These are phyloP conservation scores for Dendrobium chrysotoxum DNA, from an alignment of 106 monocot genomes.

Conservation along the genomic window DNA sequence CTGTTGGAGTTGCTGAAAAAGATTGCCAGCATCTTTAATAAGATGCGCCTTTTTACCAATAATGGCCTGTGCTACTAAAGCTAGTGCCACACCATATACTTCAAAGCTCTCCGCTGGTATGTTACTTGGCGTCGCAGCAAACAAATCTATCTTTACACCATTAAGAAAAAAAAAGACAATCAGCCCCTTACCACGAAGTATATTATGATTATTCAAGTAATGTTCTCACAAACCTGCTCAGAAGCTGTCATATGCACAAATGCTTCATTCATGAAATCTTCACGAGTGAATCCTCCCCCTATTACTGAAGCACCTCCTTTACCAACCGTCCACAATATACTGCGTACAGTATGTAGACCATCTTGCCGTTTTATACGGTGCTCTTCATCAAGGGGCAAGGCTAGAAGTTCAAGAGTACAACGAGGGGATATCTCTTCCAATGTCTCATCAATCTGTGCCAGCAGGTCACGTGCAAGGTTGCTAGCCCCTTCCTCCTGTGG, in stretches of 20 bases:
- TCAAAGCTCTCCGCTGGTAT: conserved; percentile 86
- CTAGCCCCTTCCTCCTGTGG: conserved; percentile 91
- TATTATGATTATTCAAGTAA: background rate
- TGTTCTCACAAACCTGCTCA: conserved; percentile 56
- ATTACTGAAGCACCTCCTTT: conserved; percentile 62
- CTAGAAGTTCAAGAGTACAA: conserved; percentile 78
- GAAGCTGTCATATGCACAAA: conserved; percentile 73
- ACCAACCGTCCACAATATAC: conserved; percentile 86
- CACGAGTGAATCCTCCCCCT: conserved; percentile 85
- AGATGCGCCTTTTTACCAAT: conserved; percentile 60
- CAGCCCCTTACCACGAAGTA: background rate
- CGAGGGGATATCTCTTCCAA: conserved; percentile 86
- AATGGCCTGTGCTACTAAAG: conserved; percentile 75
- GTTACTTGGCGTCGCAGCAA: conserved; percentile 66
- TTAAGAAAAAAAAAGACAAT: conserved; percentile 5
- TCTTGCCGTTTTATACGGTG: conserved; percentile 61
- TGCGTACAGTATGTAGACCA: conserved; percentile 64
- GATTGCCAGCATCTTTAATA: conserved; percentile 59
- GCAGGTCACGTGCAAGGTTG: conserved; percentile 79
- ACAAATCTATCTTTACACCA: conserved; percentile 68
- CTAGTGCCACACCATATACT: conserved; percentile 78
- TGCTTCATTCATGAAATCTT: conserved; percentile 80
- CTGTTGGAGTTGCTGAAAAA: conserved; percentile 80
- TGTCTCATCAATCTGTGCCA: conserved; percentile 85
- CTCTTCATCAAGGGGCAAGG: conserved; percentile 70